phyloP scores from a whole-genome alignment of 257 asterid species.

The Solanum piurae region DNA sequence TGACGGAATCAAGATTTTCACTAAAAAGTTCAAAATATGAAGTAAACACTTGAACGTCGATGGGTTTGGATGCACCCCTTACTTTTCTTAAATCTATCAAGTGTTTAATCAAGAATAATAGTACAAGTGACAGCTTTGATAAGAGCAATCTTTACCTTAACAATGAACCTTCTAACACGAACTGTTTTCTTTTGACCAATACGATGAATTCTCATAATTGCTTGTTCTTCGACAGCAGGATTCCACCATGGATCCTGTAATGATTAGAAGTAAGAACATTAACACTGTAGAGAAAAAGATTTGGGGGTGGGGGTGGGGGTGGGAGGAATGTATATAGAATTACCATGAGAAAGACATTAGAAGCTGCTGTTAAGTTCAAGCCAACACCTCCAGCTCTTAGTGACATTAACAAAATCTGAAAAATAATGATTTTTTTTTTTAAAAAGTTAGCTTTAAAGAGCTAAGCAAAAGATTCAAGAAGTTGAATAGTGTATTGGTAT shows the following conservation, averaged over 20 bases:
- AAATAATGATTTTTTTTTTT: background rate
- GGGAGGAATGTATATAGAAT: background rate
- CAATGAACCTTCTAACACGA: conserved; percentile 73
- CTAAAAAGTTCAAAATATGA: background rate
- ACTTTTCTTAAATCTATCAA: background rate
- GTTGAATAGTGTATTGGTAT: background rate
- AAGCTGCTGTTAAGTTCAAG: conserved; percentile 79
- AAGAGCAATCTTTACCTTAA: conserved; percentile 34
- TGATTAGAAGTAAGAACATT: background rate
- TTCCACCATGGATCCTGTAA: conserved; percentile 95
- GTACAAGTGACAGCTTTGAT: background rate
- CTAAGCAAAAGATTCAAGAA: background rate
- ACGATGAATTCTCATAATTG: conserved; percentile 83
- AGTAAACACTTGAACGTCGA: background rate
- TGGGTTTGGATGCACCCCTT: background rate
- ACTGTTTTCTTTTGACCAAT: conserved; percentile 78
- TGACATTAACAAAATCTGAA: conserved; percentile 62
- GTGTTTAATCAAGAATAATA: background rate
- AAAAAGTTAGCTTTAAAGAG: background rate
- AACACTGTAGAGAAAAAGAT: background rate
- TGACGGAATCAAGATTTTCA: background rate
- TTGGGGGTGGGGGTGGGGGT: background rate
- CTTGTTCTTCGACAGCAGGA: conserved; percentile 94
- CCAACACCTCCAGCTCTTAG: conserved; percentile 86
- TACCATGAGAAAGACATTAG: conserved; percentile 81